Evolutionary conservation across 495 filamentous ascomycete genomes (phyloP).

Genomic region (Penicillium soppii): DNA sequence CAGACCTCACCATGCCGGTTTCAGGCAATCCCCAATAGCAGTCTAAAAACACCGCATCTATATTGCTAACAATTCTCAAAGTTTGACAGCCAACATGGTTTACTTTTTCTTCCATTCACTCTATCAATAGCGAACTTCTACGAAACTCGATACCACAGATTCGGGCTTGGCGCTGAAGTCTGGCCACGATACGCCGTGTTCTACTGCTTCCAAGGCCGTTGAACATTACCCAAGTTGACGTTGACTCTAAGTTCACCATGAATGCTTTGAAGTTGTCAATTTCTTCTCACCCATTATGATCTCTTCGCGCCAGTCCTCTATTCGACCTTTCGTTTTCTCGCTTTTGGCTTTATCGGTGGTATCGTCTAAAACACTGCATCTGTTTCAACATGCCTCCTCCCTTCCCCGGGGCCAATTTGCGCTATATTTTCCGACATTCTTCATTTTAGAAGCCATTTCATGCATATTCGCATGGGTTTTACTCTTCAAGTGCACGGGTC

Average conservation of each 20-base stretch:
- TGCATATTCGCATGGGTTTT: slow-evolving; percentile 13
- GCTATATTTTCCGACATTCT: slow-evolving; percentile 25
- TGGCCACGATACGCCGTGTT: no score
- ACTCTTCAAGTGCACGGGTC: slow-evolving; percentile 10
- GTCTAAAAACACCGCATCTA: not conserved
- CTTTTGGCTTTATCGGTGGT: slow-evolving; percentile 16
- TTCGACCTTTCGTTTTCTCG: slow-evolving; percentile 19
- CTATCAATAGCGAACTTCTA: no score
- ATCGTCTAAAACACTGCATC: slow-evolving; percentile 21
- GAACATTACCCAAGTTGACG: no score
- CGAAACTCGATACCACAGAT: not conserved
- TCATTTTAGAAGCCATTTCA: slow-evolving; percentile 18
- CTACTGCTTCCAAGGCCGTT: no score
- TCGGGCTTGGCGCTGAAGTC: no score
- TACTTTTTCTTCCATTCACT: no score
- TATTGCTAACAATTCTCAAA: not conserved
- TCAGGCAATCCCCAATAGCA: not conserved
- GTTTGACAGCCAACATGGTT: no score
- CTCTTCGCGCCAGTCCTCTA: slow-evolving; percentile 7
- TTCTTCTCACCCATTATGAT: slow-evolving; percentile 12
- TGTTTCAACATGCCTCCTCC: slow-evolving; percentile 20
- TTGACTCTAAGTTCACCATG: not conserved
- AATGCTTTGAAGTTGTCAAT: not conserved
- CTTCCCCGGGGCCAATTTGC: slow-evolving; percentile 7
- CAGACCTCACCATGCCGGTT: not conserved